Evolutionary conservation across 2,329 filamentous ascomycete species (phyloP), one percentile per base, ranked within the genome.

Genomic region (Ophiostoma novo-ulmi): DNA sequence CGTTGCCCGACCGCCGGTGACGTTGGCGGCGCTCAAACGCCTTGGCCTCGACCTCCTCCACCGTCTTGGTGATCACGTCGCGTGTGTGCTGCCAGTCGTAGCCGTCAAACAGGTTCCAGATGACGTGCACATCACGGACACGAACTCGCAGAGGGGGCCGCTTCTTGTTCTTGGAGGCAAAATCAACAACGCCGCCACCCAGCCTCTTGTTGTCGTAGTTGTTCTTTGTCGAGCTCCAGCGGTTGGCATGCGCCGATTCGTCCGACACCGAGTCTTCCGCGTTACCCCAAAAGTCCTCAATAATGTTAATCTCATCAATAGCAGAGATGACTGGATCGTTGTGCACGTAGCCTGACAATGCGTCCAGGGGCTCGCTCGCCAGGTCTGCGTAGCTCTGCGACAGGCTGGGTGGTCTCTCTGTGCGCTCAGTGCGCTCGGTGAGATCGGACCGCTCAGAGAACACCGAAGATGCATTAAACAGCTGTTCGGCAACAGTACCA

Each of bases 41-140:
- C 78, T 90, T 92, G 63, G 85, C 84, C 79, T 99, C 93, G 1
- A 99, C 90, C 69, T 96, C 89, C 72, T 95, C 88, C 1, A 99
- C 93, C 7, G 93, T 93, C 77, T 94, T 91, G 31, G 89, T 89
- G 71, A 99, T 97, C 4, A 90, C 88, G 73, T 95, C 91, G 63
- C 94, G 87, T 0, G 96, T 99, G 63, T 88, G 86, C 75, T 89
- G 87, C 96, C 96, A 99, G 79, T 99, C 96, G 78, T 97, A 99
- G 1, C 95, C 95, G 81, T 99, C 95, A 79, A 95, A 97, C 0
- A 99, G 82, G 77, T 99, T 97, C 95, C 95, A 99, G 72, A 98
- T 97, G 69, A 97, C 82, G 77, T 98, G 93, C 6, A 97, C 89
- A 77, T 97, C 93, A 36, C 92, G 89, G 20, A 98, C 85, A 5